Base-by-base conservation (phyloP, 1,284 basidiomycete species). In the Puccinia horiana region DNA sequence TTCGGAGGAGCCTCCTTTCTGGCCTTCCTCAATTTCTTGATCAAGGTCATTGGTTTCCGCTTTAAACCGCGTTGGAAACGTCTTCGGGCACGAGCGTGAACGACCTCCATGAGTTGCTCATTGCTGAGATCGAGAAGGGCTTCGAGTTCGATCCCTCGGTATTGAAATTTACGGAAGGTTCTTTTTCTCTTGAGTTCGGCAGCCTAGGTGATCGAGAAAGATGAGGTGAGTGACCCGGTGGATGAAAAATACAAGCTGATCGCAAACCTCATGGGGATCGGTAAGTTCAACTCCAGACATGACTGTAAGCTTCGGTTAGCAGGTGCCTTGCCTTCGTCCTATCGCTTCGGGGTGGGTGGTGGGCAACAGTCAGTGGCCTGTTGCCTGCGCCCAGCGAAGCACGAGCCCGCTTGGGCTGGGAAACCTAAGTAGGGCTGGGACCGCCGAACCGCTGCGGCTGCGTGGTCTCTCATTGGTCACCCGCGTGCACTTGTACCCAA, bases 21-120 rank as follows among this genome's bases (percentile, higher is more conserved):
- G 84, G 97, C 94, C 89, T 97, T 98, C 88, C 97, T 94, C 85
- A 99, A 91, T 90, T 99, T 98, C 92, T 99, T 99, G 89, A 99
- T 98, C 86, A 99, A 92, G 85, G 95, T 95, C 93, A 99, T 93
- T 77, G 97, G 96, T 88, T 93, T 93, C 90, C 96, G 94, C 91
- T 98, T 99, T 86, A 99, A 92, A 86, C 97, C 97, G 86, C 97
- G 94, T 89, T 95, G 93, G 93, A 99, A 99, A 89, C 96, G 94
- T 88, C 97, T 92, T 87, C 97, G 95, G 83, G 96, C 97, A 88
- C 97, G 96, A 85, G 96, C 95, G 89, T 98, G 96, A 85, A 99
- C 96, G 88, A 99, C 92, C 92, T 96, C 88, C 85, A 87, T 86
- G 83, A 88, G 87, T 83, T 87, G 86, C 54, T 75, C 70, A 76